A percentile compares a stretch with the other conserved stretches of the same genome.
phyloP scores from a whole-genome alignment of 2,329 filamentous ascomycete species.

The Diaporthe longicolla region DNA sequence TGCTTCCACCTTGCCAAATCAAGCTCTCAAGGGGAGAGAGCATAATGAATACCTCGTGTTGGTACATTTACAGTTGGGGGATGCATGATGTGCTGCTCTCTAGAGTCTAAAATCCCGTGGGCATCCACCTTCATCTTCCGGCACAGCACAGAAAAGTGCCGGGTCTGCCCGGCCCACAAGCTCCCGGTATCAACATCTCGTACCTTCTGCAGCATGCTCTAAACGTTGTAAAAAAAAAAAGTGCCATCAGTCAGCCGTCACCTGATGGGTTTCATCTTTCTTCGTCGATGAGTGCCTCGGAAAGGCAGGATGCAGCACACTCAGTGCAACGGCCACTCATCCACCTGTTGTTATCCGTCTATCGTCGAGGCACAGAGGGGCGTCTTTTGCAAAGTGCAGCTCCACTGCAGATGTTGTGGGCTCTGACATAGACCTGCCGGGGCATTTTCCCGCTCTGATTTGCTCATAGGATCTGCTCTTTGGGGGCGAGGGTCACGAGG shows the following conservation, averaged over 20 bases:
- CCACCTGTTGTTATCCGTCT: background rate
- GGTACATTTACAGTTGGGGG: constrained; percentile 31
- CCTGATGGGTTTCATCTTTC: constrained; percentile 14
- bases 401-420: background rate
- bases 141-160: background rate
- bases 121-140: background rate
- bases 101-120: constrained; percentile 33
- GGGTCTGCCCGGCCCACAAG: background rate
- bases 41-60: constrained; percentile 17
- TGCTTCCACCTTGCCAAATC: constrained; percentile 4
- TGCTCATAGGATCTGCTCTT: constrained; percentile 49
- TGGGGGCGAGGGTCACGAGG: constrained; percentile 73
- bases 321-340: background rate
- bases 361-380: background rate
- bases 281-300: background rate
- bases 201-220: constrained; percentile 19
- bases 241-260: background rate
- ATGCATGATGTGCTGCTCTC: constrained; percentile 32
- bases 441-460: background rate
- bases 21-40: constrained; percentile 1
- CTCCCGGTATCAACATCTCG: constrained; percentile 4
- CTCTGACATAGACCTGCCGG: background rate
- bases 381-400: background rate
- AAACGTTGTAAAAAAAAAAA: constrained; percentile 6
- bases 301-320: background rate